A percentile compares a stretch with the other conserved stretches of the same genome.
phyloP scores from a whole-genome alignment of 1,139 yeast genomes.

The Taiozyma sp. region DNA sequence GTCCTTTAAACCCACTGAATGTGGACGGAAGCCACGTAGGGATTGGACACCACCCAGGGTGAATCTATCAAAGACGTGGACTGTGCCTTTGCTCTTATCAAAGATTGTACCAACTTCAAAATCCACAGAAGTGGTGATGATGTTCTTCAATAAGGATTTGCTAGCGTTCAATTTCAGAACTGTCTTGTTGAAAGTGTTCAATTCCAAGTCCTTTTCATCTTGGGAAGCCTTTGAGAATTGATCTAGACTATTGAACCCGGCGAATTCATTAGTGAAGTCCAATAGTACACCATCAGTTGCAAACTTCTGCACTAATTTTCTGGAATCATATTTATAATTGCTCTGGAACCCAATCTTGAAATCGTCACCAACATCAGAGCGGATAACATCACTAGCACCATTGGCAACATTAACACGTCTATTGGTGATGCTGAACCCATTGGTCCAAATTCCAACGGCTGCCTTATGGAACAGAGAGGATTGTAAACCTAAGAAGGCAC shows the following conservation, averaged over 20 bases:
- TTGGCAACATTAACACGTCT: conserved; percentile 23
- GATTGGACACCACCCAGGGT: conserved; percentile 75
- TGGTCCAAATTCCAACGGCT: conserved; percentile 19
- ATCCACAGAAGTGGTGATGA: conserved; percentile 22
- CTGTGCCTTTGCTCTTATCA: conserved; percentile 17
- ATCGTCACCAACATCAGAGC: conserved; percentile 25
- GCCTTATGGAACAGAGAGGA: conserved; percentile 4
- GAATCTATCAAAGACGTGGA: conserved; percentile 36
- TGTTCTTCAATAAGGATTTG: conserved; percentile 22
- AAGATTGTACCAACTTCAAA: conserved; percentile 25
- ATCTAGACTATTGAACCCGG: conserved; percentile 21
- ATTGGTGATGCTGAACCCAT: conserved; percentile 25
- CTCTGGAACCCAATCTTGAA: conserved; percentile 25
- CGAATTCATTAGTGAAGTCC: conserved; percentile 24
- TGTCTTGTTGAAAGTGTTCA: conserved; percentile 24
- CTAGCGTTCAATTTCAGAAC: conserved; percentile 20
- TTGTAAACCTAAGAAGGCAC: conserved; percentile 22
- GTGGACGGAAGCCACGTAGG: conserved; percentile 66
- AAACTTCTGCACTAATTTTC: conserved; percentile 23
- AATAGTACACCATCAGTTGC: conserved; percentile 22
- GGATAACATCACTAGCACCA: conserved; percentile 19
- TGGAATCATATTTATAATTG: conserved; percentile 24
- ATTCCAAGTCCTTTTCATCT: conserved; percentile 12
- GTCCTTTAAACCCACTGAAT: conserved; percentile 71
- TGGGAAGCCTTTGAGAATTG: conserved; percentile 15